Percentiles rank a stretch among this genome's conserved stretches.
Evolutionary conservation across 2,329 filamentous ascomycete genomes (phyloP).

Genomic region (Tolypocladium cylindrosporum): DNA sequence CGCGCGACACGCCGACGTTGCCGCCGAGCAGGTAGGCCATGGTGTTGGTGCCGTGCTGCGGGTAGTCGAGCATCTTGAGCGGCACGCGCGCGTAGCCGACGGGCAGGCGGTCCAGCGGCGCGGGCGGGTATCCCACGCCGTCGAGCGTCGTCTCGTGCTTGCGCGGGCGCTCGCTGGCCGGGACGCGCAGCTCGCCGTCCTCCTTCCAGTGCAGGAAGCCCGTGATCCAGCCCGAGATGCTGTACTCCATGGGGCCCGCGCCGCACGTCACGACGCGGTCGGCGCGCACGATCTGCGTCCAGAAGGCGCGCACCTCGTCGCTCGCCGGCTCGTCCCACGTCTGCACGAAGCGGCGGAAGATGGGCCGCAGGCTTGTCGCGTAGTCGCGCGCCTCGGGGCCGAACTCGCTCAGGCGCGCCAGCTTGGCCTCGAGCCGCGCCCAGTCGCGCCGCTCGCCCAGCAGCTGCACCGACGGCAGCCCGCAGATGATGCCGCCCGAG

Average conservation of each 20-base stretch:
- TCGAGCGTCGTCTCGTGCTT: slow-evolving; percentile 13
- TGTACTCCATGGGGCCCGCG: slow-evolving; percentile 21
- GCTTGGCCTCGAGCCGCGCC: slow-evolving; percentile 25
- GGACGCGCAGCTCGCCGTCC: slow-evolving; percentile 18
- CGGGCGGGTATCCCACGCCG: slow-evolving; percentile 16
- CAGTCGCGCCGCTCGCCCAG: slow-evolving; percentile 29
- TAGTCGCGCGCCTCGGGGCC: slow-evolving; percentile 32
- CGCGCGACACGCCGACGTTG: slow-evolving; percentile 23
- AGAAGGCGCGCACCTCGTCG: slow-evolving; percentile 26
- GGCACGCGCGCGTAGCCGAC: slow-evolving; percentile 30
- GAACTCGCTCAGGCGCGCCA: slow-evolving; percentile 32
- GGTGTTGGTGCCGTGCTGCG: slow-evolving; percentile 3
- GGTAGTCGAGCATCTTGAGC: slow-evolving; percentile 24
- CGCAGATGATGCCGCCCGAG: slow-evolving; percentile 26
- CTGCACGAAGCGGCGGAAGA: slow-evolving; percentile 32
- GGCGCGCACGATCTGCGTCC: slow-evolving; percentile 29
- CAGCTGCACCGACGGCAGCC: slow-evolving; percentile 31
- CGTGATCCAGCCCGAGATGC: slow-evolving; percentile 37
- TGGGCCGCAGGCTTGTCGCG: slow-evolving; percentile 27
- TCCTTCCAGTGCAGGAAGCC: slow-evolving; percentile 35
- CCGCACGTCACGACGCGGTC: slow-evolving; percentile 19
- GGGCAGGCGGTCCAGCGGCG: slow-evolving; percentile 18
- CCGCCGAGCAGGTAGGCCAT: slow-evolving; percentile 27
- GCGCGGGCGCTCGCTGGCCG: slow-evolving; percentile 4
- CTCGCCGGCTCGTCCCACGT: slow-evolving; percentile 30